Evolutionary conservation across 176 grass and related monocot species (phyloP), one percentile per base, ranked within the genome.

Genomic region (Lolium perenne): DNA sequence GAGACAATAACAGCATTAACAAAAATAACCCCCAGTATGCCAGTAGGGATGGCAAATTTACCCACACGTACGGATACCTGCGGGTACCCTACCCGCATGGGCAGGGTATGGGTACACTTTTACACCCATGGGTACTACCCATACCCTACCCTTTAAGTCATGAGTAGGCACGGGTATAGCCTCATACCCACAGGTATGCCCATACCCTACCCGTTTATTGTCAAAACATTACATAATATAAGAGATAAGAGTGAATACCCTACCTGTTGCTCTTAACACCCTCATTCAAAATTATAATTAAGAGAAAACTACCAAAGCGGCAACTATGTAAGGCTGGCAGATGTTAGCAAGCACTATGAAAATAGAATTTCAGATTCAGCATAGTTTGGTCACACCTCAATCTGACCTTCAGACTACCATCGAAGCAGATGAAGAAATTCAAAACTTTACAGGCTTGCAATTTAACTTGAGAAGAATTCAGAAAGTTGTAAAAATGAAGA

Each of bases 1-100:
- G 49, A 69, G 61, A 82, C 8, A 77, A 70, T 26, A 85, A 21
- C 3, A 65, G 4, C 46, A 87, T 20, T 12, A 38, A 79, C 12
- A 67, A 66, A 38, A 35, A 58, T 41, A 32, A 76, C 9, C 10
- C 10, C 17, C 3, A 22, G 11, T 69, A 67, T 32, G 5, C 47
- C 4, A 43, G n/a, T 68, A 35, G 32, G 32, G 32, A 35, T 35
- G 32, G 32, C 32, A 35, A 35, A 35, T 35, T 35, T 35, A 35
- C 32, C 32, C 32, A 35, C 32, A 35, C 32, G 32, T 35, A 35
- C 1, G 32, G 32, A 35, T 35, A 35, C 32, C 32, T 35, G 32
- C 32, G 32, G 32, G 32, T 35, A 35, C 2, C 32, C 32, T 35
- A 35, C 32, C 32, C 32, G 2, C 32, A 35, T 35, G 32, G 32